Evolutionary conservation across 2,329 filamentous ascomycete species (phyloP), one percentile per base, ranked within the genome.

Genomic region (Penicillium paneum): DNA sequence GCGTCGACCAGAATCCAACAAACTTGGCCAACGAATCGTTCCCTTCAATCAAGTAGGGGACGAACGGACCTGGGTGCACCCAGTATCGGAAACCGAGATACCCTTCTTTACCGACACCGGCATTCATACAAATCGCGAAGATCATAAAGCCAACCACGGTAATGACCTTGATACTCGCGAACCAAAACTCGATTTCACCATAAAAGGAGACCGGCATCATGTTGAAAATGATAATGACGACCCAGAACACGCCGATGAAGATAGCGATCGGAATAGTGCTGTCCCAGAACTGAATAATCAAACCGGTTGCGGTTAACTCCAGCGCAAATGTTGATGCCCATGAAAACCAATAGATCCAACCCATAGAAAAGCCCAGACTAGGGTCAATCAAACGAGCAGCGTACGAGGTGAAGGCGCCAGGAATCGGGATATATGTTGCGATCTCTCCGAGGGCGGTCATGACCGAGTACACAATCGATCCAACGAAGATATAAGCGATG

Each of bases 331-430:
- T 90, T 54, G 87, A 83, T 17, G 84, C 80, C 87, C 86, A 92
- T 35, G 82, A 85, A 65, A 91, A 91, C 85, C 86, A 91, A 73
- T 92, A 92, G 55, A 90, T 85, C 88, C 88, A 92, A 26, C 89
- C 89, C 80, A 91, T 87, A 26, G 87, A 80, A 65, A 91, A 91
- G 8, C 87, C 88, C 49, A 90, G 75, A 45, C 84, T 85, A 13
- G 83, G 85, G 63, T 89, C 85, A 58, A 90, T 80, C 65, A 92
- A 90, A 15, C 89, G 86, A 41, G 84, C 81, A 21, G 89, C 88
- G 64, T 91, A 92, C 34, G 85, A 81, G 42, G 87, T 89, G 69
- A 92, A 92, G 31, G 87, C 85, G 54, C 88, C 90, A 19, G 87
- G 79, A 34, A 91, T 84, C 11, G 90, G 90, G 26, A 92, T 85